A percentile compares a stretch with the other conserved stretches of the same genome.
phyloP scores from a whole-genome alignment of 139 green algal genomes.

The Coelastrella sp. region DNA sequence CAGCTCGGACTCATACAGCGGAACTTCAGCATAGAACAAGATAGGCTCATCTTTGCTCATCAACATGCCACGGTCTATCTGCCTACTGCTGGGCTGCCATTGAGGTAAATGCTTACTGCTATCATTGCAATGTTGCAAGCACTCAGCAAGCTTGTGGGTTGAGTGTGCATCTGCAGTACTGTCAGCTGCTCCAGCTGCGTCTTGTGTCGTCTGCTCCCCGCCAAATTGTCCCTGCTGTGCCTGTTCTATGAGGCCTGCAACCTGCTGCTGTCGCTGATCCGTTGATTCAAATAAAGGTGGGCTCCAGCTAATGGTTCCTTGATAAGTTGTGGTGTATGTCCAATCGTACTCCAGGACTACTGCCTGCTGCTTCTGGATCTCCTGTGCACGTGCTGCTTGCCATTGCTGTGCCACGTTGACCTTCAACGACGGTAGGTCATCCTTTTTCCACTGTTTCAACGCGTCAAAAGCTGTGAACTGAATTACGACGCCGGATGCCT shows the following conservation, averaged over 20 bases:
- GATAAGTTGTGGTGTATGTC: constrained; percentile 91
- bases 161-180: background rate
- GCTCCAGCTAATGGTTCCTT: constrained; percentile 48
- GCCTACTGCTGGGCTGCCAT: constrained; percentile 58
- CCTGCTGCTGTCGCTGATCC: constrained; percentile 23
- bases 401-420: constrained; percentile 73
- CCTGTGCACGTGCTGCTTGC: constrained; percentile 64
- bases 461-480: constrained; percentile 81
- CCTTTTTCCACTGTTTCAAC: constrained; percentile 72
- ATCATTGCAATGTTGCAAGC: constrained; percentile 10
- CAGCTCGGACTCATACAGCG: constrained; percentile 92
- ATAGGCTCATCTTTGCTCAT: constrained; percentile 87
- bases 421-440: constrained; percentile 71
- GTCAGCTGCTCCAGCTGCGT: background rate
- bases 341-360: constrained; percentile 87
- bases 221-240: background rate
- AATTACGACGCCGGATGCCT: constrained; percentile 66
- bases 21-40: constrained; percentile 89
- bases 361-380: constrained; percentile 74
- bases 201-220: too few relatives aligned
- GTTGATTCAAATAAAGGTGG: background rate
- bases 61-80: constrained; percentile 81
- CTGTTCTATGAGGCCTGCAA: background rate
- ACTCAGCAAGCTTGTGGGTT: background rate
- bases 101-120: background rate